Conservation (phyloP, 2,329 filamentous ascomycete species). For the Aspergillus ochraceoroseus region DNA sequence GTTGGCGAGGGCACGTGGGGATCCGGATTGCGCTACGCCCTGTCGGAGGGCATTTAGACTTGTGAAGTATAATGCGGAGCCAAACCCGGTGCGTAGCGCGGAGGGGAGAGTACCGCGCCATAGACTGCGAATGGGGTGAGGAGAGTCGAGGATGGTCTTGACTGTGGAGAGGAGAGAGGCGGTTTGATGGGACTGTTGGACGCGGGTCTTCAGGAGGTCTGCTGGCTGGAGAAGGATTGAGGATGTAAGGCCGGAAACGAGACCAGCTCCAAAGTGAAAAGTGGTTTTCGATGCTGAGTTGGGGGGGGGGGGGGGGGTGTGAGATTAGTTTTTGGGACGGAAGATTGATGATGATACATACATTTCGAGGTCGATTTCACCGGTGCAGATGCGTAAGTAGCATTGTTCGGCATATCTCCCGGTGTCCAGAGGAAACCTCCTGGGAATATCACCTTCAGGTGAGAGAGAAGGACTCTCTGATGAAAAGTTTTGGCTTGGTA, state of each 20-base stretch:
- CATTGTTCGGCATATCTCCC: slow-evolving; percentile 31
- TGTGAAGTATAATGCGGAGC: slow-evolving; percentile 90
- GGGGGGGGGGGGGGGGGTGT: too few relatives aligned
- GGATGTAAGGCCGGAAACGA: slow-evolving; percentile 79
- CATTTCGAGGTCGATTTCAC: slow-evolving; percentile 32
- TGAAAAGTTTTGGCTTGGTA: too few relatives aligned
- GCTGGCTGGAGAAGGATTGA: slow-evolving; percentile 89
- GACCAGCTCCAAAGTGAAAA: slow-evolving; percentile 83
- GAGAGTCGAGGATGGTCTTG: slow-evolving; percentile 62
- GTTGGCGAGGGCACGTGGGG: slow-evolving; percentile 39
- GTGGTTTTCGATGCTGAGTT: slow-evolving; percentile 42
- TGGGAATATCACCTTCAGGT: slow-evolving; percentile 4
- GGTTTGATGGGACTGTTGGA: slow-evolving; percentile 73
- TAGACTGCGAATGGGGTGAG: slow-evolving; percentile 64
- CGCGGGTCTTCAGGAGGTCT: slow-evolving; percentile 91
- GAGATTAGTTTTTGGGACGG: too few relatives aligned
- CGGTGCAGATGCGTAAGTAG: slow-evolving; percentile 26
- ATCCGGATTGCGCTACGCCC: slow-evolving; percentile 48
- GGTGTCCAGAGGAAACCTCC: slow-evolving; percentile 10
- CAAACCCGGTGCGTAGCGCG: slow-evolving; percentile 86
- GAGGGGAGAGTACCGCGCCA: slow-evolving; percentile 93
- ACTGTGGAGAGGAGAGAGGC: slow-evolving; percentile 65
- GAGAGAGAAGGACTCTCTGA: neutral
- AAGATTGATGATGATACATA: slow-evolving; percentile 18
- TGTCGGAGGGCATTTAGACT: slow-evolving; percentile 79